Base-by-base conservation (phyloP, 164 flowering plant genomes). In the Euptelea pleiosperma region DNA sequence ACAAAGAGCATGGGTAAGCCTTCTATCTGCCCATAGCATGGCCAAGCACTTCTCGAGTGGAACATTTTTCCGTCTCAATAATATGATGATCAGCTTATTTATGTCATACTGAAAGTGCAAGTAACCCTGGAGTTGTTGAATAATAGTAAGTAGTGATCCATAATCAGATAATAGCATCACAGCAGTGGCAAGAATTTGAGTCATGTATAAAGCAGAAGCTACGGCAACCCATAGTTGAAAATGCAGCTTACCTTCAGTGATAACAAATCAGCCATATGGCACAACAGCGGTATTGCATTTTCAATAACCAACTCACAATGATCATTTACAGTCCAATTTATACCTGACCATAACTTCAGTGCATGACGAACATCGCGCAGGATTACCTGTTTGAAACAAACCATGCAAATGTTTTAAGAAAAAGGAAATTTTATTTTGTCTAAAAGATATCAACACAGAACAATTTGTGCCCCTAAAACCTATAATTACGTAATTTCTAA, bases 1-100 rank as follows among this genome's bases (percentile, higher is more conserved):
- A 64, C 99, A 93, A 54, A 93, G 85, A 2, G 84, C 82, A 77
- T 93, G 99, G 42, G 66, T 76, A 28, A 85, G 80, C 77, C 95
- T 82, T 72, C 89, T 80, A 59, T 70, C 69, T 59, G 75, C 75
- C 96, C 99, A 90, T 41, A 93, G 66, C 60, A 70, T 30, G 24
- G 82, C 61, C 54, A 89, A 44, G 51, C 73, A 71, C 52, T 70
- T 78, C 49, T 75, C 80, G 18, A 66, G 18, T 22, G 83, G 58
- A 28, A 82, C 45, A 55, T 80, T 79, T 69, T 76, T 85, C 76
- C 62, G 52, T 52, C 71, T 70, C 47, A 72, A 78, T 12, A 85
- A 55, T 70, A 66, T 71, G 53, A 86, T 63, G 59, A 93, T 69
- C 52, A 85, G 66, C 68, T 75, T 70, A 59, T 70, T 77, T 47